Conservation (phyloP, 2,329 filamentous ascomycete genomes). For the Cryphonectria japonica region DNA sequence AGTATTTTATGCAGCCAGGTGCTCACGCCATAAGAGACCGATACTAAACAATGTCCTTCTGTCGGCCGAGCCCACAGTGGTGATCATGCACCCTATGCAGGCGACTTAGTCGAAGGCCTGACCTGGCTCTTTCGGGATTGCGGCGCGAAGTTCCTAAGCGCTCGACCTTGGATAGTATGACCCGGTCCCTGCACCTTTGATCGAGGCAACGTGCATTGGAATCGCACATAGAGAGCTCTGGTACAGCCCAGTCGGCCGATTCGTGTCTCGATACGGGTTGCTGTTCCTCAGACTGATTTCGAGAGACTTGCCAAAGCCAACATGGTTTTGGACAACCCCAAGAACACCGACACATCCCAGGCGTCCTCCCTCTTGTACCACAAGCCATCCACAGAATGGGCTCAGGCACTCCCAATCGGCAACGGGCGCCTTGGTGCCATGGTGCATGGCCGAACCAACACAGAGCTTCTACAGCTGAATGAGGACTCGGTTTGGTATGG, state of each 20-base stretch:
- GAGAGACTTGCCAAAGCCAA: conserved; percentile 43
- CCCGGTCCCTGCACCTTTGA: background rate
- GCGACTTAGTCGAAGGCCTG: background rate
- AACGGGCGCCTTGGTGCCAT: conserved; percentile 51
- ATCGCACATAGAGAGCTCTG: background rate
- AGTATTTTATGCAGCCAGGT: background rate
- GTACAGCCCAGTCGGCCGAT: conserved; percentile 2
- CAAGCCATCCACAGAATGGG: conserved; percentile 38
- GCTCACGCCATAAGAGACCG: conserved; percentile 11
- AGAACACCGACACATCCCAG: background rate
- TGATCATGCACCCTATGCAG: background rate
- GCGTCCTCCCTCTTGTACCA: conserved; percentile 35
- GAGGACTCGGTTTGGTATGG: conserved; percentile 54
- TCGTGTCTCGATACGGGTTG: conserved; percentile 37
- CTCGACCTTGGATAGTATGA: background rate
- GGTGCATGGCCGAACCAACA: conserved; percentile 48
- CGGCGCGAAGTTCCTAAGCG: conserved; percentile 21
- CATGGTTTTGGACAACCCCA: background rate
- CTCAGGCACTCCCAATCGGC: conserved; percentile 49
- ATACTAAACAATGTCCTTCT: background rate
- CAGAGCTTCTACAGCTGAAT: conserved; percentile 50
- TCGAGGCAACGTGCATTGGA: background rate
- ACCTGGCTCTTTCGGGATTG: conserved; percentile 5
- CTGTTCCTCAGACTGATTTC: conserved; percentile 37
- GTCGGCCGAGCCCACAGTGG: background rate